Conservation (phyloP, 1,284 basidiomycete genomes). For the Boletus hoseneyae region DNA sequence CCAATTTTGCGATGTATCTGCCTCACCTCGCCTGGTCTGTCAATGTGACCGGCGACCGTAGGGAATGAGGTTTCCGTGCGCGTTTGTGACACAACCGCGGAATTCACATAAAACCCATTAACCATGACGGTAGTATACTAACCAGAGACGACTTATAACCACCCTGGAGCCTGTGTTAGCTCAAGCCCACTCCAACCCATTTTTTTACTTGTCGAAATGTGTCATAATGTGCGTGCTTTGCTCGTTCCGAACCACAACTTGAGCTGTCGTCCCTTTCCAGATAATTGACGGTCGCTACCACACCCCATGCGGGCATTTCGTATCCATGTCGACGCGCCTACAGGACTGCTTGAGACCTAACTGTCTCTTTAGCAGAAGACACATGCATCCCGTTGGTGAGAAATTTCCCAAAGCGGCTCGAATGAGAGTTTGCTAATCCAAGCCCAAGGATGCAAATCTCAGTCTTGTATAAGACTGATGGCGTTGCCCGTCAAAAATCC, state of each 20-base stretch:
- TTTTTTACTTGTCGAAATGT: conserved; percentile 47
- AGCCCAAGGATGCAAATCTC: conserved; percentile 55
- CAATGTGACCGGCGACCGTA: conserved; percentile 33
- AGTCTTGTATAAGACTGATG: conserved; percentile 65
- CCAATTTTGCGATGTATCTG: conserved; percentile 29
- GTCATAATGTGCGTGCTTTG: conserved; percentile 61
- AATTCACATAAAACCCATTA: conserved; percentile 32
- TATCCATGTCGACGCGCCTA: conserved; percentile 64
- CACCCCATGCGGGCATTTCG: conserved; percentile 70
- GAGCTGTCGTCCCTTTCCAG: conserved; percentile 35
- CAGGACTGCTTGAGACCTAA: conserved; percentile 62
- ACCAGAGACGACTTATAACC: conserved; percentile 20
- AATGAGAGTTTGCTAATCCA: conserved; percentile 18
- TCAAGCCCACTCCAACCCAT: conserved; percentile 16
- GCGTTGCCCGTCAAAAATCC: conserved; percentile 66
- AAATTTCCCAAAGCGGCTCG: background rate
- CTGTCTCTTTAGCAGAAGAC: conserved; percentile 71
- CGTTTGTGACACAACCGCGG: conserved; percentile 33
- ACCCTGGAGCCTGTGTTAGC: conserved; percentile 14
- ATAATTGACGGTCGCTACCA: conserved; percentile 76
- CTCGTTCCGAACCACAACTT: conserved; percentile 9
- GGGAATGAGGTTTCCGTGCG: conserved; percentile 42
- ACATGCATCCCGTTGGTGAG: conserved; percentile 56
- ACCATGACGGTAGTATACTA: conserved; percentile 17
- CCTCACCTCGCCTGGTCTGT: conserved; percentile 37